Conservation (phyloP, 225 moss, liverwort and hornwort species). For the Climacium dendroides region DNA sequence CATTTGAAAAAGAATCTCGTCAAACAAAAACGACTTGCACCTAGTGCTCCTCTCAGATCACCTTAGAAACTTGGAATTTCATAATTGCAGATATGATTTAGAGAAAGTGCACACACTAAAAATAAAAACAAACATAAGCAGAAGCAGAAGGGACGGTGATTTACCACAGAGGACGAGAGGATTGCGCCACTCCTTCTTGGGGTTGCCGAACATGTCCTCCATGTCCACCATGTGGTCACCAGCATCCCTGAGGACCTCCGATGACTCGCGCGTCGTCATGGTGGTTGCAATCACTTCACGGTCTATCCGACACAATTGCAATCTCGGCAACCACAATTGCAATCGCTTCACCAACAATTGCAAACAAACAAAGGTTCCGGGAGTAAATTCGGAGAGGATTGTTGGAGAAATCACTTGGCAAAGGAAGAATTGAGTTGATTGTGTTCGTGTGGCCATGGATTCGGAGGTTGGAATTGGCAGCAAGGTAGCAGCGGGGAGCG, state of each 20-base stretch:
- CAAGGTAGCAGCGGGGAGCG: neutral
- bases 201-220: conserved; percentile 54
- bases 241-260: conserved; percentile 5
- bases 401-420: neutral
- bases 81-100: neutral
- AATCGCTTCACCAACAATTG: neutral
- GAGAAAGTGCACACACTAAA: neutral
- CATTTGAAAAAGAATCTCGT: neutral
- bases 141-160: neutral
- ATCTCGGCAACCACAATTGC: neutral
- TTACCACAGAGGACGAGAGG: conserved; percentile 70
- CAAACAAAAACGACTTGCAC: neutral
- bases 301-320: neutral
- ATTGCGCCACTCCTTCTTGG: conserved; percentile 47
- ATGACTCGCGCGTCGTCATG: conserved; percentile 1
- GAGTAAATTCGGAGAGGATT: neutral
- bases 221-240: neutral
- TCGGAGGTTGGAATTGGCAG: neutral
- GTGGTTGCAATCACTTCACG: neutral
- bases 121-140: neutral
- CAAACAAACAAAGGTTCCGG: neutral
- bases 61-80: neutral
- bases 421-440: neutral
- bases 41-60: neutral
- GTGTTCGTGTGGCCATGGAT: neutral